Evolutionary conservation across 169 alveolate genomes (phyloP).

Genomic region (Eimeria sp.): DNA sequence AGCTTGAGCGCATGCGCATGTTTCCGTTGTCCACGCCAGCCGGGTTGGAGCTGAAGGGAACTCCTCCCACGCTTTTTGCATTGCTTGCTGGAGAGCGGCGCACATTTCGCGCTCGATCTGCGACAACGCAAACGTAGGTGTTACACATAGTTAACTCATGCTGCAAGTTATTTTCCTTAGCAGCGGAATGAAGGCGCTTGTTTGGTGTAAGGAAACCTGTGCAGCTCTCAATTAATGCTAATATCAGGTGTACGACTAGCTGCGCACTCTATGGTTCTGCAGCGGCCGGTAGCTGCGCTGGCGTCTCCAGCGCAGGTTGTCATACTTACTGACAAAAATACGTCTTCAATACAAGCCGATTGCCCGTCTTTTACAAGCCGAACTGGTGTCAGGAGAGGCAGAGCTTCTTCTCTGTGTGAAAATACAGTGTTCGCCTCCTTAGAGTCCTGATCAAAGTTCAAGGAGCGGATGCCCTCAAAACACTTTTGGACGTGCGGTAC

Average conservation of each 20-base stretch:
- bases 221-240: not conserved
- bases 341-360: constrained; percentile 37
- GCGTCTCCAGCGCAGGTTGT: constrained; percentile 35
- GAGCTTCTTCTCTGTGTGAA: constrained; percentile 94
- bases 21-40: constrained; percentile 48
- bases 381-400: constrained; percentile 90
- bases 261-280: not conserved
- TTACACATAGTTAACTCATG: not conserved
- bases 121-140: not conserved
- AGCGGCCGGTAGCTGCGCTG: constrained; percentile 84
- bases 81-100: constrained; percentile 48
- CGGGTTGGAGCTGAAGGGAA: constrained; percentile 63
- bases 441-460: constrained; percentile 87
- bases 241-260: not conserved
- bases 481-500: constrained; percentile 96
- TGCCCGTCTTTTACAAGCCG: constrained; percentile 81
- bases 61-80: constrained; percentile 66
- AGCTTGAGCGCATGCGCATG: constrained; percentile 66
- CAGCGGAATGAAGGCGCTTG: not conserved
- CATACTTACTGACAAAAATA: constrained; percentile 33
- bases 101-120: constrained; percentile 79
- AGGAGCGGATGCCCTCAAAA: constrained; percentile 95
- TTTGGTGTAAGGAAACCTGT: not conserved
- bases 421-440: constrained; percentile 92
- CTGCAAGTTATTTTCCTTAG: not conserved